Conservation (phyloP, 2,329 filamentous ascomycete genomes). For the Colletotrichum zoysiae region DNA sequence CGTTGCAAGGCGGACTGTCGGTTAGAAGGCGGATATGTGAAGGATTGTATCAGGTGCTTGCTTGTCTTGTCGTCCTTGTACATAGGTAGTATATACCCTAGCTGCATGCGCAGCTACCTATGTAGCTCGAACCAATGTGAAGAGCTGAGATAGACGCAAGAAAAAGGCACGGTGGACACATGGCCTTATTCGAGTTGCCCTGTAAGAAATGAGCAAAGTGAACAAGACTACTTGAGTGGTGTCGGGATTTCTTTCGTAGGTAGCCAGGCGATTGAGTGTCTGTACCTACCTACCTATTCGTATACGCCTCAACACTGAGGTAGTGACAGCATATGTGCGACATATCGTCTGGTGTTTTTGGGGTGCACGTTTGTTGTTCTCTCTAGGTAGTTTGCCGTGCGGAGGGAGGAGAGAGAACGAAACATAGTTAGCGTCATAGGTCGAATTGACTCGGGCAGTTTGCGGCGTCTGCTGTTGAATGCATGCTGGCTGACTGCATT, state of each 20-base stretch:
- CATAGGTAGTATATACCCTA: background rate
- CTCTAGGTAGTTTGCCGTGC: background rate
- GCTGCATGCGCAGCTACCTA: background rate
- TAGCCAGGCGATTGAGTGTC: background rate
- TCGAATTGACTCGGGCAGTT: background rate
- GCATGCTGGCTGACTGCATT: slow-evolving; percentile 8
- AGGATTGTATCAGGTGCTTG: background rate
- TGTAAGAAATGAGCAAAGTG: background rate
- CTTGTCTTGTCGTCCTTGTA: no score
- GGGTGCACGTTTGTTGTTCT: no score
- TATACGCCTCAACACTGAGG: no score
- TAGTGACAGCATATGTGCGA: no score
- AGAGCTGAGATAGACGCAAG: background rate
- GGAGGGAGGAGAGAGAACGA: background rate
- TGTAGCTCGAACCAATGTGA: background rate
- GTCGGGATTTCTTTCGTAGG: background rate
- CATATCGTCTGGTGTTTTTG: background rate
- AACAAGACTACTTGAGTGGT: background rate
- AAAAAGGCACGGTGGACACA: background rate
- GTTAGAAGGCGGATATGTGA: background rate
- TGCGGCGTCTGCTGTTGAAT: slow-evolving; percentile 19
- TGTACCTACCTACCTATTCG: no score
- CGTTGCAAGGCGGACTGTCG: background rate
- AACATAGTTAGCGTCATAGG: background rate
- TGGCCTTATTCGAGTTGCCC: background rate